Percentiles rank a stretch among this genome's conserved stretches.
phyloP scores from a whole-genome alignment of 2,329 filamentous ascomycete genomes.

The Corniculantispora saksenae region DNA sequence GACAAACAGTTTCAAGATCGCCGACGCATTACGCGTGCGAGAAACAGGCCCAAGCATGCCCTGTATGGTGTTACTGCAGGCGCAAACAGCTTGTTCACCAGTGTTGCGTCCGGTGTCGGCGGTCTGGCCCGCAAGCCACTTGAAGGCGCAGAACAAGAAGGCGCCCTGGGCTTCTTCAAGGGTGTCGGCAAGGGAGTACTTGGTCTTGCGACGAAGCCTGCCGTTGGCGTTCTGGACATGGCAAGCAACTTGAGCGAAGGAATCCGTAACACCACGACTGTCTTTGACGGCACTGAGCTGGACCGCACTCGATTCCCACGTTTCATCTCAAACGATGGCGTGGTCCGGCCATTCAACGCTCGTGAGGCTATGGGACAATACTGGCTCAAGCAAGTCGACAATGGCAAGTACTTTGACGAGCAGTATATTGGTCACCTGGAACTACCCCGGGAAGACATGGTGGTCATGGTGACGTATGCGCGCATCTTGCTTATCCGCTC shows the following conservation, averaged over 20 bases:
- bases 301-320: constrained; percentile 92
- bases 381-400: constrained; percentile 98
- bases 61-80: constrained; percentile 94
- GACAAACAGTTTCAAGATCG: constrained; percentile 99
- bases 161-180: constrained; percentile 92
- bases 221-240: constrained; percentile 94
- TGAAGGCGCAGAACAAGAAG: constrained; percentile 94
- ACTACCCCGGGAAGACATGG: constrained; percentile 82
- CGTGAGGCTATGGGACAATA: constrained; percentile 95
- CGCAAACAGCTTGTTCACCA: constrained; percentile 91
- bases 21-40: constrained; percentile 85
- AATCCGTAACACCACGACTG: constrained; percentile 96
- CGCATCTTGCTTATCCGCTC: constrained; percentile 89
- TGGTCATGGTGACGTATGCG: constrained; percentile 84
- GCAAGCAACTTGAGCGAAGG: constrained; percentile 96
- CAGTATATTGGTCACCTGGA: constrained; percentile 96
- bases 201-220: constrained; percentile 93
- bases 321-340: constrained; percentile 88
- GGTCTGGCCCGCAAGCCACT: constrained; percentile 91
- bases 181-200: constrained; percentile 94
- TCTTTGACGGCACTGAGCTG: constrained; percentile 92
- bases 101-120: constrained; percentile 89
- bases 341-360: constrained; percentile 91
- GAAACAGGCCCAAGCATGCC: constrained; percentile 95
- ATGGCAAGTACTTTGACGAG: constrained; percentile 97